Percentiles rank a stretch among this genome's conserved stretches.
These are phyloP conservation scores for Porcisia deanei DNA, from an alignment of 208 protist genomes.

Conservation along the genomic window DNA sequence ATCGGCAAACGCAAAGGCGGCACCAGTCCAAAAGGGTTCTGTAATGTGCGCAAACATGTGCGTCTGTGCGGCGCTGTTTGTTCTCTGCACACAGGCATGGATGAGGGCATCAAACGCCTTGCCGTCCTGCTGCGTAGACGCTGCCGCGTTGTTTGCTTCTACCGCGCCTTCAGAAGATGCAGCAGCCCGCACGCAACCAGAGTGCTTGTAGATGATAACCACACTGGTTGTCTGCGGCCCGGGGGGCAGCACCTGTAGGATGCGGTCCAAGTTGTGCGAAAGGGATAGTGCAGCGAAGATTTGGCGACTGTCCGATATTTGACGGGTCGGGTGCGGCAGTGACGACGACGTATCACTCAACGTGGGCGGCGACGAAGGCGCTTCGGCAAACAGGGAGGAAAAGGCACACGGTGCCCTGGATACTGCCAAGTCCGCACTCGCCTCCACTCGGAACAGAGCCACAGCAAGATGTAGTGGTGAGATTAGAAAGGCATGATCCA, in stretches of 20 bases:
- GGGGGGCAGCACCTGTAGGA: constrained; percentile 54
- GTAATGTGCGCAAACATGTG: constrained; percentile 11
- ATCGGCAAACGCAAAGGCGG: constrained; percentile 17
- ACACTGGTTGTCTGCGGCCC: constrained; percentile 48
- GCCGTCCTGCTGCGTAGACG: constrained; percentile 1
- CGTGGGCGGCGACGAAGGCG: background rate
- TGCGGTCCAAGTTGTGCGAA: constrained; percentile 63
- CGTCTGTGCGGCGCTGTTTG: constrained; percentile 11
- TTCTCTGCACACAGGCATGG: background rate
- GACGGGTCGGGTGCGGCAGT: background rate
- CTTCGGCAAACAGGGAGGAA: background rate
- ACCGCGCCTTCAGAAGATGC: background rate
- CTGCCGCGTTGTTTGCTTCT: background rate
- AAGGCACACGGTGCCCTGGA: background rate
- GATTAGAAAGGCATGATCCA: constrained; percentile 70
- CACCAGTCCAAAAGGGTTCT: constrained; percentile 21
- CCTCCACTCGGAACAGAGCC: constrained; percentile 53
- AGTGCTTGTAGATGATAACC: constrained; percentile 37
- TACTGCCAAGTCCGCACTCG: constrained; percentile 4
- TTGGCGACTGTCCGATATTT: constrained; percentile 27
- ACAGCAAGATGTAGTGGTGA: constrained; percentile 69
- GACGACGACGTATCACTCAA: background rate
- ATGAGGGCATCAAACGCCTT: constrained; percentile 4
- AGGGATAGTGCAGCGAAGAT: constrained; percentile 65
- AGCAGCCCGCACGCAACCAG: background rate